These are phyloP conservation scores for Amanita muscaria DNA, from an alignment of 768 basidiomycete species.

Conservation along the genomic window DNA sequence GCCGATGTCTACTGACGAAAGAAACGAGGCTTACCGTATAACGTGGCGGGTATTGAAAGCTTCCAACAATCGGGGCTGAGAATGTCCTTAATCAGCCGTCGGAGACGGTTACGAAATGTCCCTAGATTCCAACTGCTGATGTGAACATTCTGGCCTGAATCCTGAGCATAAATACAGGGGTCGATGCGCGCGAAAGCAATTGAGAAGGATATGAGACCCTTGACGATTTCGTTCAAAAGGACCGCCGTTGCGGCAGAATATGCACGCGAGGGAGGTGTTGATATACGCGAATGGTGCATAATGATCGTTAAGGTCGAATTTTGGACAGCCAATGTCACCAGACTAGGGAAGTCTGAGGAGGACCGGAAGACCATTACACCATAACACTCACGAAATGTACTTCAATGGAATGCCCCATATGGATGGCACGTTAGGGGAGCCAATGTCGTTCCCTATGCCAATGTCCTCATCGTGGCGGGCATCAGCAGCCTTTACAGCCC, in stretches of 20 bases:
- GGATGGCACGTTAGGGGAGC: conserved; percentile 34
- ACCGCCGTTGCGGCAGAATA: conserved; percentile 96
- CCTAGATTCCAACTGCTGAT: conserved; percentile 23
- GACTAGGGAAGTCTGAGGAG: conserved; percentile 28
- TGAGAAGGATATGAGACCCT: conserved; percentile 77
- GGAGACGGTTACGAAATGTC: conserved; percentile 37
- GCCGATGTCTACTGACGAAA: neutral
- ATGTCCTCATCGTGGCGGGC: conserved; percentile 34
- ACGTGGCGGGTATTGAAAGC: conserved; percentile 90
- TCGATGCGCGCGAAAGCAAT: conserved; percentile 73
- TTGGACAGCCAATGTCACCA: conserved; percentile 83
- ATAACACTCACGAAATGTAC: conserved; percentile 61
- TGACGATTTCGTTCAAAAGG: conserved; percentile 88
- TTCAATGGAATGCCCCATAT: conserved; percentile 68
- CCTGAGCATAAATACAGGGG: conserved; percentile 18
- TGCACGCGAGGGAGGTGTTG: conserved; percentile 59
- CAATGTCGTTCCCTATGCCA: conserved; percentile 27
- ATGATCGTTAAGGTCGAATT: conserved; percentile 87
- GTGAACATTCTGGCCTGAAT: conserved; percentile 17
- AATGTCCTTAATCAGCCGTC: conserved; percentile 55
- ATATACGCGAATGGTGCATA: conserved; percentile 94
- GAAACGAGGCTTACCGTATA: conserved; percentile 51
- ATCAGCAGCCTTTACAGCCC: conserved; percentile 22
- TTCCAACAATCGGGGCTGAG: conserved; percentile 96
- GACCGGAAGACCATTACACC: neutral